These are phyloP conservation scores for Trichosporon sp. DNA, from an alignment of 1,284 basidiomycete species.

Conservation along the genomic window DNA sequence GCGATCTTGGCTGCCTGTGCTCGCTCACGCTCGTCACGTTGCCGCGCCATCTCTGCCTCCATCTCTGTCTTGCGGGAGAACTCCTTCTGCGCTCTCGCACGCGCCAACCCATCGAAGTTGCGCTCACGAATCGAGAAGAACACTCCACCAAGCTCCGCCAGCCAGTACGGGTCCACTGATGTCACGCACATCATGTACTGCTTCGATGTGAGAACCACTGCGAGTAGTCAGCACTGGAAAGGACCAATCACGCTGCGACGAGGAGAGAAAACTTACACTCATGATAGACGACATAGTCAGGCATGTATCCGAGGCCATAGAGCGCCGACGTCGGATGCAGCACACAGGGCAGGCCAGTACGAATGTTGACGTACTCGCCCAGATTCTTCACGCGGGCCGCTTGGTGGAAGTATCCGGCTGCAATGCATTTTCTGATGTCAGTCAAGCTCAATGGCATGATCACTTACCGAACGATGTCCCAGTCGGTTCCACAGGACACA, in stretches of 20 bases:
- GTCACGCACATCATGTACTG: constrained; percentile 97
- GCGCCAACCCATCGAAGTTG: constrained; percentile 72
- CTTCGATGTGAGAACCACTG: constrained; percentile 80
- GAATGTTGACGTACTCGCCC: constrained; percentile 95
- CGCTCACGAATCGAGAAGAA: constrained; percentile 94
- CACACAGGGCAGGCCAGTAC: constrained; percentile 65
- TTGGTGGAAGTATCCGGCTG: constrained; percentile 98
- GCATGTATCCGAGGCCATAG: constrained; percentile 93
- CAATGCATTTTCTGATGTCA: constrained; percentile 79
- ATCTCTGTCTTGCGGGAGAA: constrained; percentile 84
- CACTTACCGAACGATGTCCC: constrained; percentile 76
- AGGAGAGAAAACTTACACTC: constrained; percentile 53
- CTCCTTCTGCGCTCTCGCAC: constrained; percentile 73
- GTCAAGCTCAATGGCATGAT: constrained; percentile 13
- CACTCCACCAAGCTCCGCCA: constrained; percentile 85
- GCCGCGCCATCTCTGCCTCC: constrained; percentile 74
- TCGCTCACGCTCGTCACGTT: constrained; percentile 68
- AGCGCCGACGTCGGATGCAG: constrained; percentile 94
- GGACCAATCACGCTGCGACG: constrained; percentile 8
- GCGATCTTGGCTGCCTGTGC: constrained; percentile 59
- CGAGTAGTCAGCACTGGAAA: constrained; percentile 6
- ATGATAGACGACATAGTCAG: constrained; percentile 94
- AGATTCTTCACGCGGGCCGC: constrained; percentile 97
- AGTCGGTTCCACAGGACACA: constrained; percentile 87
- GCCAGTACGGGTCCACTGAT: constrained; percentile 90